Conservation (phyloP, 202 grass and related monocot genomes). For the Panicum hallii region DNA sequence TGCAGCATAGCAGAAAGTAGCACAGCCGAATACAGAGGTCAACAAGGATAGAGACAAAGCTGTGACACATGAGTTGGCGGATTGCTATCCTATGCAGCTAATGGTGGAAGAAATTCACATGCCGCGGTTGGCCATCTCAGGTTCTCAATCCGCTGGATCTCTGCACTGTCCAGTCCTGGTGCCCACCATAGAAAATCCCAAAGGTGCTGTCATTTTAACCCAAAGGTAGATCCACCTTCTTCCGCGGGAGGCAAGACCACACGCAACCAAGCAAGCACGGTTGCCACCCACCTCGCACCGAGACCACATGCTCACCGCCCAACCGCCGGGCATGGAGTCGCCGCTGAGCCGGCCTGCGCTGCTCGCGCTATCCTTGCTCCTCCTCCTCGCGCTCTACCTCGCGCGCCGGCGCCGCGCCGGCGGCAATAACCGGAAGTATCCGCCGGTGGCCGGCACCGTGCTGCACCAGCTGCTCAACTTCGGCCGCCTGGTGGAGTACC, state of each 20-base stretch:
- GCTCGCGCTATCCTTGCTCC: constrained; percentile 7
- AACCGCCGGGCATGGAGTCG: constrained; percentile 35
- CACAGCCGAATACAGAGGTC: too few species aligned
- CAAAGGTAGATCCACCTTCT: constrained; percentile 1
- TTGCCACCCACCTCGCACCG: not conserved
- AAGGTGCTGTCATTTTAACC: not conserved
- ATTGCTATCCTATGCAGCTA: too few species aligned
- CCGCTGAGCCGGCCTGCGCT: not conserved
- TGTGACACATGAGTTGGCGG: too few species aligned
- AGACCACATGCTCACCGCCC: not conserved
- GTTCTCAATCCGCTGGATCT: too few species aligned
- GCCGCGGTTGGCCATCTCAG: too few species aligned
- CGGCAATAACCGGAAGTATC: constrained; percentile 52
- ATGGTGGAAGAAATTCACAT: too few species aligned
- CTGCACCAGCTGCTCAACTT: constrained; percentile 70
- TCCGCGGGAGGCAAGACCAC: not conserved
- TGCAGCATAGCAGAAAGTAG: too few species aligned
- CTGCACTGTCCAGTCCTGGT: not conserved
- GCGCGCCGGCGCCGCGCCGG: not conserved
- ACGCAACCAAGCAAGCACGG: not conserved
- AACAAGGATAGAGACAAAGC: too few species aligned
- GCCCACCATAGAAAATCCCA: not conserved
- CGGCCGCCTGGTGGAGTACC: constrained; percentile 53
- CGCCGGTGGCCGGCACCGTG: constrained; percentile 65
- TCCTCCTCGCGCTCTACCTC: constrained; percentile 42